These are phyloP conservation scores for Calophaca sinica DNA, from an alignment of 306 rosid genomes.

Conservation along the genomic window DNA sequence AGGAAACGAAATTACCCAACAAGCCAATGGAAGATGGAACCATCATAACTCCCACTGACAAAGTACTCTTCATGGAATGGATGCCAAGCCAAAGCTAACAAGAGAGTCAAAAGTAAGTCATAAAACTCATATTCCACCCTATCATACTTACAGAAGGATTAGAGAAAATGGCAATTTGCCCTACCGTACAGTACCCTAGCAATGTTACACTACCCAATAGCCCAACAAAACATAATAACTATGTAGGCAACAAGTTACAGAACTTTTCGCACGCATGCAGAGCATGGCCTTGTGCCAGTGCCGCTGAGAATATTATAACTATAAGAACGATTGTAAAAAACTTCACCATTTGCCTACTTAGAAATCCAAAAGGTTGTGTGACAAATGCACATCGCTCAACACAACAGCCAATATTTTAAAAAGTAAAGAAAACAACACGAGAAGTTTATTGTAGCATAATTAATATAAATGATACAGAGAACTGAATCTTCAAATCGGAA, in stretches of 20 bases:
- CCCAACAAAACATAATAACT: conserved; percentile 1
- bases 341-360: too few species aligned
- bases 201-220: conserved; percentile 32
- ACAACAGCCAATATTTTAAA: too few species aligned
- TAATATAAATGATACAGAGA: too few species aligned
- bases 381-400: too few species aligned
- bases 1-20: conserved; percentile 74
- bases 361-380: too few species aligned
- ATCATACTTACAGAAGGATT: conserved; percentile 44
- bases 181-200: background rate
- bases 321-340: too few species aligned
- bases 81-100: conserved; percentile 96
- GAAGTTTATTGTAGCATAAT: too few species aligned
- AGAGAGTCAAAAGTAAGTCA: conserved; percentile 45
- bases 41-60: conserved; percentile 97
- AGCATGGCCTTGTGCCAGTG: conserved; percentile 16
- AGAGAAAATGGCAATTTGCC: conserved; percentile 22
- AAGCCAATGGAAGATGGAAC: conserved; percentile 98
- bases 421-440: too few species aligned
- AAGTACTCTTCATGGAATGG: conserved; percentile 98
- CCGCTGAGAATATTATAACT: conserved; percentile 6
- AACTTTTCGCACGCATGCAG: background rate
- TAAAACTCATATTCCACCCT: conserved; percentile 39
- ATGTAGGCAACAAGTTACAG: background rate
- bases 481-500: too few species aligned